These are phyloP conservation scores for Russula foetens DNA, from an alignment of 768 basidiomycete genomes.

Conservation along the genomic window DNA sequence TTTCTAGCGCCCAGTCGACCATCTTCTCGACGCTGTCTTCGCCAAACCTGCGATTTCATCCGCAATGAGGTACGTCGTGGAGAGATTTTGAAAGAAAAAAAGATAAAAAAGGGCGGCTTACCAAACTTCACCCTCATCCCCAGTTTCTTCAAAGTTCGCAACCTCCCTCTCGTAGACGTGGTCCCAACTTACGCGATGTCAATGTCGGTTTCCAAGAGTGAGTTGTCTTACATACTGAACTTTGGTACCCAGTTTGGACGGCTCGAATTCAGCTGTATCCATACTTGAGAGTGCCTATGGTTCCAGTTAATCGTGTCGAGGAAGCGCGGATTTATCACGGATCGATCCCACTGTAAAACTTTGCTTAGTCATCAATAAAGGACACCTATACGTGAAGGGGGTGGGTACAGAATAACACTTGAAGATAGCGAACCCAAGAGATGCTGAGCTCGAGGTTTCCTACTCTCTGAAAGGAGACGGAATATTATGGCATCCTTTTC, in stretches of 20 bases:
- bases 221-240: conserved; percentile 49
- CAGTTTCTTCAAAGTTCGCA: conserved; percentile 62
- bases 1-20: conserved; percentile 59
- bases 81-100: not conserved
- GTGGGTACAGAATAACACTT: no score
- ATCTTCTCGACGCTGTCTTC: conserved; percentile 68
- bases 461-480: not conserved
- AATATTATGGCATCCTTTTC: not conserved
- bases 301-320: not conserved
- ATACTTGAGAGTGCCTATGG: not conserved
- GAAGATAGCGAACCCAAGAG: no score
- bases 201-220: not conserved
- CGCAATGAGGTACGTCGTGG: not conserved
- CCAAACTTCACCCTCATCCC: conserved; percentile 86
- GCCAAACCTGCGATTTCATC: conserved; percentile 55
- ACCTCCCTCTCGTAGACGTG: conserved; percentile 64
- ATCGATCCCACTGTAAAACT: no score
- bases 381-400: not conserved
- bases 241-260: conserved; percentile 75
- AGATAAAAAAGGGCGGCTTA: conserved; percentile 27
- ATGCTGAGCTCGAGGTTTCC: not conserved
- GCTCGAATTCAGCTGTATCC: conserved; percentile 34
- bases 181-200: conserved; percentile 59
- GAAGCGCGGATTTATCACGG: no score
- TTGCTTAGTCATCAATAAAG: conserved; percentile 6